These are phyloP conservation scores for Eucalyptus cladocalyx DNA, from an alignment of 345 rosid species.

Conservation along the genomic window DNA sequence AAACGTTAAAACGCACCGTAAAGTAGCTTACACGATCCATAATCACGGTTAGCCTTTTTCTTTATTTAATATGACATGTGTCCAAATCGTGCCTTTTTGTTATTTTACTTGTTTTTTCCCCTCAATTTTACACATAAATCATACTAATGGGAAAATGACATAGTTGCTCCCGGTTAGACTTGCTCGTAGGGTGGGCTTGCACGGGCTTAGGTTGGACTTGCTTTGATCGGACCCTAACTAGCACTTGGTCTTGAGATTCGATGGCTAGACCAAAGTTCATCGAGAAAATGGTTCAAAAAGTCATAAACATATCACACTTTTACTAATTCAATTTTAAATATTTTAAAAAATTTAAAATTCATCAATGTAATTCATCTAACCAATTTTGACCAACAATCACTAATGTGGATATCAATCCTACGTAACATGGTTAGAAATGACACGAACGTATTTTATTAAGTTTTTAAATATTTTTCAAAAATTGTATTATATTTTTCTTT, in stretches of 20 bases:
- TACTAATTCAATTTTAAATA: too few species aligned
- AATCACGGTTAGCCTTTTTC: neutral
- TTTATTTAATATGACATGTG: neutral
- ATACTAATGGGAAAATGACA: neutral
- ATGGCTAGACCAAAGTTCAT: neutral
- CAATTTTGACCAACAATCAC: too few species aligned
- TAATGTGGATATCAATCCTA: too few species aligned
- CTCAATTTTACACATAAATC: neutral
- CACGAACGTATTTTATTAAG: too few species aligned
- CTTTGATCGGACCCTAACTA: neutral
- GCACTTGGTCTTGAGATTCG: neutral
- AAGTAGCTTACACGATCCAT: neutral
- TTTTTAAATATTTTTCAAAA: too few species aligned
- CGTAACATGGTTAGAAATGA: accelerated
- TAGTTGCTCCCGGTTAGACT: neutral
- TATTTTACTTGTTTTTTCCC: neutral
- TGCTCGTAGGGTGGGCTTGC: neutral
- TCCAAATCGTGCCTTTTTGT: neutral
- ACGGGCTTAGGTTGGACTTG: neutral
- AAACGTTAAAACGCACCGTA: too few species aligned
- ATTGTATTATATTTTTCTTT: accelerated
- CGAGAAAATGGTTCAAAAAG: neutral
- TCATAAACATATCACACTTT: neutral
- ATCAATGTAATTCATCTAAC: too few species aligned
- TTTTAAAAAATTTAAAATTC: too few species aligned